A percentile compares a stretch with the other conserved stretches of the same genome.
These are phyloP conservation scores for Teunomyces lycoperdinae DNA, from an alignment of 805 yeast genomes.

Conservation along the genomic window DNA sequence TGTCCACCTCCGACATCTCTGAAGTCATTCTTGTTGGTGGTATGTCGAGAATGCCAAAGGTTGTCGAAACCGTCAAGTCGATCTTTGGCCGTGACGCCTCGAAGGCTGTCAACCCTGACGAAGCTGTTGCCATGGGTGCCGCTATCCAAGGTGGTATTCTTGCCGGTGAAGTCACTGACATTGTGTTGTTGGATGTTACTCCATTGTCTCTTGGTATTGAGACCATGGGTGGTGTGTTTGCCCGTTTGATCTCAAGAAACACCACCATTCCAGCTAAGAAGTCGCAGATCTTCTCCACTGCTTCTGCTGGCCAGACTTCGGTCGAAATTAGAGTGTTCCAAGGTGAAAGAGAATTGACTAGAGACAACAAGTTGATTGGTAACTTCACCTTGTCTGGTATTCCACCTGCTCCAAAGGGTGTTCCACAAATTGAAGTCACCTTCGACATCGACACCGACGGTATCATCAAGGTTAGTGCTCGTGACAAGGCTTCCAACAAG, in stretches of 20 bases:
- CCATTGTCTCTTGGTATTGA: slow-evolving; percentile 93
- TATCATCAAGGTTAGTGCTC: slow-evolving; percentile 91
- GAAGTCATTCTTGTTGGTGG: slow-evolving; percentile 88
- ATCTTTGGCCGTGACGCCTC: slow-evolving; percentile 83
- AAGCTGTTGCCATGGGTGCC: slow-evolving; percentile 94
- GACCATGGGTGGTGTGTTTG: slow-evolving; percentile 97
- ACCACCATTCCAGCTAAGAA: slow-evolving; percentile 96
- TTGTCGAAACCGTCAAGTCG: slow-evolving; percentile 67
- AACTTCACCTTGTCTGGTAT: slow-evolving; percentile 94
- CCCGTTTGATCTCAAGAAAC: slow-evolving; percentile 86
- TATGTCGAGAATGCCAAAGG: slow-evolving; percentile 92
- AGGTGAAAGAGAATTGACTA: slow-evolving; percentile 97
- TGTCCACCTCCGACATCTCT: slow-evolving; percentile 62
- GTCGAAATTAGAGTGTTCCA: slow-evolving; percentile 89
- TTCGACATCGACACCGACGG: slow-evolving; percentile 98
- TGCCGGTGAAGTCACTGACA: slow-evolving; percentile 93
- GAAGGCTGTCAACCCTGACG: slow-evolving; percentile 92
- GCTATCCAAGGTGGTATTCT: slow-evolving; percentile 97
- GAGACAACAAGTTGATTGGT: slow-evolving; percentile 96
- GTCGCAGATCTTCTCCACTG: slow-evolving; percentile 72
- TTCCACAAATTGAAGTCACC: slow-evolving; percentile 90
- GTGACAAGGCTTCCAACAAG: slow-evolving; percentile 90
- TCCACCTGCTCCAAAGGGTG: slow-evolving; percentile 95
- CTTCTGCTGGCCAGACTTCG: slow-evolving; percentile 32
- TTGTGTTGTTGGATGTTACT: slow-evolving; percentile 82